A percentile compares a stretch with the other conserved stretches of the same genome.
These are phyloP conservation scores for Stentor roeselii DNA, from an alignment of 73 alveolate genomes.

Conservation along the genomic window DNA sequence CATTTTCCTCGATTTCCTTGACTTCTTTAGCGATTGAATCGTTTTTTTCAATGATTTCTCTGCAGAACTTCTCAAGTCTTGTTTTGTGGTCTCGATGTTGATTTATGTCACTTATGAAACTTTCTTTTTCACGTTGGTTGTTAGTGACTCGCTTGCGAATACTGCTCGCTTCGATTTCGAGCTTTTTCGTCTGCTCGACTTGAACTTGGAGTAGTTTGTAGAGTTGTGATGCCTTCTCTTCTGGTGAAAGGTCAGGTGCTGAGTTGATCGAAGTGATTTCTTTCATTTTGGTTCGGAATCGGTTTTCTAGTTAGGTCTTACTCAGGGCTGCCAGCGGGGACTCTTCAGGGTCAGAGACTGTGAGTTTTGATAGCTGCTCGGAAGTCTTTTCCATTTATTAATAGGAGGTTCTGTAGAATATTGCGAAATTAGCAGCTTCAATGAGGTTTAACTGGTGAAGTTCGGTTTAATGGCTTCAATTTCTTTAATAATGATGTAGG, in stretches of 20 bases:
- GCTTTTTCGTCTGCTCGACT: not conserved
- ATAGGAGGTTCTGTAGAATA: no score
- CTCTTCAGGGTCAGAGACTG: not conserved
- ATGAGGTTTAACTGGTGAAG: not conserved
- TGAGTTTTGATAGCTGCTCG: not conserved
- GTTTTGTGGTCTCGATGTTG: not conserved
- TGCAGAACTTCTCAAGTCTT: not conserved
- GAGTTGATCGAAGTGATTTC: not conserved
- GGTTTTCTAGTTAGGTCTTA: not conserved
- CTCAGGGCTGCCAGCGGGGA: not conserved
- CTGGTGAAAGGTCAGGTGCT: not conserved
- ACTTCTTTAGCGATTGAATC: not conserved
- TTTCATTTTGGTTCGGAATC: not conserved
- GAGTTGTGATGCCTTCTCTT: not conserved
- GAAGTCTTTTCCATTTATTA: not conserved
- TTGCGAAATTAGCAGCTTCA: not conserved
- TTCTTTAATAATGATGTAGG: not conserved
- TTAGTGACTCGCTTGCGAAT: slow-evolving; percentile 8
- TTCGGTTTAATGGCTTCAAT: not conserved
- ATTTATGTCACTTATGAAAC: not conserved
- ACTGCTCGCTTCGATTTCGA: slow-evolving; percentile 5
- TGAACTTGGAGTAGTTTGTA: not conserved
- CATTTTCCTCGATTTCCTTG: not conserved
- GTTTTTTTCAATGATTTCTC: not conserved
- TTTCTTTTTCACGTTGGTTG: not conserved